Evolutionary conservation across 2,329 filamentous ascomycete species (phyloP), one percentile per base, ranked within the genome.

Genomic region (Chlorencoelia australis): DNA sequence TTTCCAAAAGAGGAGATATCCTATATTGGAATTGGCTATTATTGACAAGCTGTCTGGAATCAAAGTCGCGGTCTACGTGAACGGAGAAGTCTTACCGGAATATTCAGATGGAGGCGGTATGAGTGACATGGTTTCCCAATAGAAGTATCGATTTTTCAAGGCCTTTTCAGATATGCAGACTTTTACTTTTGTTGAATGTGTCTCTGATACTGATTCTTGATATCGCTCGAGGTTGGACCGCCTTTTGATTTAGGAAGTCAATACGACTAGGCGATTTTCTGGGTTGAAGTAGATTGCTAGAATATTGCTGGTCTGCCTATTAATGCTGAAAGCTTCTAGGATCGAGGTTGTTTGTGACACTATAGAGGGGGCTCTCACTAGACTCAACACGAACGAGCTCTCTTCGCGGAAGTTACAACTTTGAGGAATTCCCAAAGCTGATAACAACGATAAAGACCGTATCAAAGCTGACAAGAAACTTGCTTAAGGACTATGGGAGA

Each of bases 1-100:
- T 21, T 33, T 8, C 7, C 13, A 8, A 25, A 8, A 26, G 26
- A 28, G 27, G 1, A 2, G 18, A 13, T 18, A 16, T 8, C 27
- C 9, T 11, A 8, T 34, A 19, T 16, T 11, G 11, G 10, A 9
- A 22, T 51, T 53, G 50, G 50, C 49, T 5, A 44, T 53, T 18
- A 40, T 49, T 14, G 18, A 36, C 9, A 41, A n/a, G 13, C 20
- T 46, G 8, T 46, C 49, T 8, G 45, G 49, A 8, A 14, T 53
- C 18, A 15, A 44, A 39, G 43, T 51, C 15, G 43, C 44, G 7
- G 42, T 53, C 11, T 16, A 39, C 8, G 46, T 37, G 4, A 27
- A 43, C 14, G 37, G 41, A 5, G 15, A 33, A 22, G 30, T 37
- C 7, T 37, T 51, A 10, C 17, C 25, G 9, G 48, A 53, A 33